Percentiles rank a stretch among this genome's conserved stretches.
Conservation (phyloP, 495 filamentous ascomycete genomes). For the Entonaema liquescens region DNA sequence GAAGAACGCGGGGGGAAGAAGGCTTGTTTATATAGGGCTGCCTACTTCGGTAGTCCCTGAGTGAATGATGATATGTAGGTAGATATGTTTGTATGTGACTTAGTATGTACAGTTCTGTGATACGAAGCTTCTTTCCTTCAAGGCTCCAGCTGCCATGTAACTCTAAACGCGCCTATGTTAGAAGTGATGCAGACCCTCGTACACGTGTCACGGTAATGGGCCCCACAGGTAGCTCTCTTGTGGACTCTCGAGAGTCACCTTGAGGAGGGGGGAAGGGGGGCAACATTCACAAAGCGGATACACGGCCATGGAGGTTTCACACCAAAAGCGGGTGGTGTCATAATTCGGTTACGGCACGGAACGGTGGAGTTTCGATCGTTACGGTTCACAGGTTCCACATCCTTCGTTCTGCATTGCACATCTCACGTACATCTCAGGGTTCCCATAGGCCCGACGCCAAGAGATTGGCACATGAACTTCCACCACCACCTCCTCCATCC, state of each 20-base stretch:
- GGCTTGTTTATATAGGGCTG: neutral
- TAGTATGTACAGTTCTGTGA: neutral
- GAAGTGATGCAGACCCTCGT: slow-evolving; percentile 1
- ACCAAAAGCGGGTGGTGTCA: neutral
- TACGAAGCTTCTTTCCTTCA: neutral
- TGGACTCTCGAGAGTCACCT: neutral
- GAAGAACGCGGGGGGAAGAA: neutral
- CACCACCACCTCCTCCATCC: neutral
- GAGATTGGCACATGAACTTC: slow-evolving; percentile 2
- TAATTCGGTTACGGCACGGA: slow-evolving; percentile 9
- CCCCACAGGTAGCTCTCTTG: slow-evolving; percentile 4
- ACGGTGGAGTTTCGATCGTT: neutral
- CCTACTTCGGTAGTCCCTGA: neutral
- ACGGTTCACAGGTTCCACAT: neutral
- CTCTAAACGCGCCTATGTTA: neutral
- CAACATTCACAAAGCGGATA: neutral
- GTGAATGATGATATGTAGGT: no score
- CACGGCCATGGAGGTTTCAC: slow-evolving; percentile 5
- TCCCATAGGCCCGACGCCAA: slow-evolving; percentile 5
- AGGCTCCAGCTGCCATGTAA: neutral
- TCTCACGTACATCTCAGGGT: neutral
- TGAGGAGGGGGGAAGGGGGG: neutral
- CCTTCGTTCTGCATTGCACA: neutral
- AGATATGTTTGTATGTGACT: neutral
- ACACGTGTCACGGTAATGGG: slow-evolving; percentile 3